Percentiles rank a stretch among this genome's conserved stretches.
Conservation (phyloP, 495 filamentous ascomycete species). For the Viridothelium virens region DNA sequence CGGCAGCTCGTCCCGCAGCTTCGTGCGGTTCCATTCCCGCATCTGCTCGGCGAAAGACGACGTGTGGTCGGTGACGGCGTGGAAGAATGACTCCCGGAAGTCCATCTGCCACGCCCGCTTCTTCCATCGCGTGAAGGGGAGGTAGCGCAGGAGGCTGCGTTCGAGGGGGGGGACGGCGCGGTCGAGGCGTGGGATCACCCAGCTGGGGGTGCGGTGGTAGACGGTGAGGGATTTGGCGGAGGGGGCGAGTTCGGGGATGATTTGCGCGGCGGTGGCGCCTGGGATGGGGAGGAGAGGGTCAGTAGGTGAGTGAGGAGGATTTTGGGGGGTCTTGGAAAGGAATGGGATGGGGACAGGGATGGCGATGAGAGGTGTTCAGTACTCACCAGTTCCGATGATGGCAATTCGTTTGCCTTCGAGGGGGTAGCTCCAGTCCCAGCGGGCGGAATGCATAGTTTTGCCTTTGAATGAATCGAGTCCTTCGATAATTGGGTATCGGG, state of each 20-base stretch:
- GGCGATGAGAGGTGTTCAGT: neutral
- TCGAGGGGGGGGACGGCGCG: constrained; percentile 36
- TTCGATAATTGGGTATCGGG: constrained; percentile 50
- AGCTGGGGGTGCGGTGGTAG: constrained; percentile 63
- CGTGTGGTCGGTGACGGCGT: constrained; percentile 34
- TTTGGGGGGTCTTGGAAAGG: too few species aligned
- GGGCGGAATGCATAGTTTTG: constrained; percentile 48
- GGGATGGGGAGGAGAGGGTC: constrained; percentile 18
- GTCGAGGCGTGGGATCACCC: constrained; percentile 49
- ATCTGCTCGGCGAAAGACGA: constrained; percentile 34
- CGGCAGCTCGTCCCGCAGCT: constrained; percentile 36
- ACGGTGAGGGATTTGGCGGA: constrained; percentile 49
- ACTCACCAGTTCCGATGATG: constrained; percentile 33
- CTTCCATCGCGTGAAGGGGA: constrained; percentile 42
- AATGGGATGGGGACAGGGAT: neutral
- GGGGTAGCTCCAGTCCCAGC: constrained; percentile 47
- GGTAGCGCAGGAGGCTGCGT: constrained; percentile 36
- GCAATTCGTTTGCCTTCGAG: constrained; percentile 47
- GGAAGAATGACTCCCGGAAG: constrained; percentile 40
- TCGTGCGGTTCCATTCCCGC: constrained; percentile 26
- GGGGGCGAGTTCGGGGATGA: constrained; percentile 56
- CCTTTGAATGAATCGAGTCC: constrained; percentile 49
- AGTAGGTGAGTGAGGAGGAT: too few species aligned
- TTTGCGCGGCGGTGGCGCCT: constrained; percentile 65
- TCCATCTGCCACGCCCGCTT: constrained; percentile 45